These are phyloP conservation scores for Drechslera avenae DNA, from an alignment of 2,329 filamentous ascomycete species.

Conservation along the genomic window DNA sequence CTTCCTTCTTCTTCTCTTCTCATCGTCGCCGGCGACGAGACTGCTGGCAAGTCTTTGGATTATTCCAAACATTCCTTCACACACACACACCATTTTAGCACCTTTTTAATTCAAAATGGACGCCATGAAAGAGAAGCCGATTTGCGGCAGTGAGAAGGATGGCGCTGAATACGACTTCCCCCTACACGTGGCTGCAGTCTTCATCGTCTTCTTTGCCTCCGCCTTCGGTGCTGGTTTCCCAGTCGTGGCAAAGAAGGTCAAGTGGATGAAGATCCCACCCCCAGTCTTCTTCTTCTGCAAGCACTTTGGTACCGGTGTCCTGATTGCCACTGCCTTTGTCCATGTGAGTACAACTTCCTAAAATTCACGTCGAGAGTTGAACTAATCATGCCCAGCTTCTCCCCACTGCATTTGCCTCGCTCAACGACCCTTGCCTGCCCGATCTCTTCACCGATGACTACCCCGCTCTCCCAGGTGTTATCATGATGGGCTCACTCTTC, in stretches of 20 bases:
- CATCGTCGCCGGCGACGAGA: conserved; percentile 44
- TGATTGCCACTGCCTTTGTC: conserved; percentile 86
- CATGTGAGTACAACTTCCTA: conserved; percentile 53
- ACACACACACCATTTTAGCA: conserved; percentile 4
- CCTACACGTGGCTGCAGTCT: conserved; percentile 47
- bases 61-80: conserved; percentile 21
- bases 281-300: conserved; percentile 67
- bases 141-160: conserved; percentile 39
- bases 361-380: background rate
- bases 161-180: conserved; percentile 44
- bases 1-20: conserved; percentile 21
- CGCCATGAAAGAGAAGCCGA: conserved; percentile 39
- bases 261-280: conserved; percentile 62
- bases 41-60: conserved; percentile 36
- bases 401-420: conserved; percentile 62
- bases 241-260: conserved; percentile 56
- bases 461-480: conserved; percentile 66
- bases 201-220: conserved; percentile 48
- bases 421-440: conserved; percentile 59
- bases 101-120: conserved; percentile 29
- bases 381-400: conserved; percentile 50
- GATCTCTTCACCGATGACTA: conserved; percentile 65
- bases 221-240: conserved; percentile 47
- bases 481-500: conserved; percentile 69
- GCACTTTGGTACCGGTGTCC: conserved; percentile 72